Evolutionary conservation across 1,284 basidiomycete genomes (phyloP).

Genomic region (Stereum hirsutum): DNA sequence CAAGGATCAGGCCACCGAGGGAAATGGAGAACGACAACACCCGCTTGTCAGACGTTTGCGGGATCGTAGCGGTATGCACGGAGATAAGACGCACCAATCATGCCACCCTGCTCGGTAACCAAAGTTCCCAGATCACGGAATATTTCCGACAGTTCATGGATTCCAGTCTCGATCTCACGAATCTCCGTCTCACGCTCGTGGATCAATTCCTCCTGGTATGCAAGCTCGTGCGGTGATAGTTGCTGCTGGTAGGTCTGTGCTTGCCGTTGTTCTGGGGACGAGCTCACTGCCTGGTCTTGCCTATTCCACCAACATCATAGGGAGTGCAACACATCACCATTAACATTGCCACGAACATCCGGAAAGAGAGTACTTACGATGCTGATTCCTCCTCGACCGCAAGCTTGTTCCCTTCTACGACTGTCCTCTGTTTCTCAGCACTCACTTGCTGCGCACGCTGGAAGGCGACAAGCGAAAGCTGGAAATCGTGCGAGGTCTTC

Average conservation of each 20-base stretch:
- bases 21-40: constrained; percentile 24
- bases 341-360: background rate
- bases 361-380: constrained; percentile 18
- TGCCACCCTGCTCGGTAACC: constrained; percentile 89
- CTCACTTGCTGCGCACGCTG: constrained; percentile 87
- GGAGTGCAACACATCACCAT: background rate
- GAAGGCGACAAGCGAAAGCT: constrained; percentile 83
- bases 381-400: constrained; percentile 62
- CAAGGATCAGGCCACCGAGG: background rate
- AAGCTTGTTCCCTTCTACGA: constrained; percentile 74
- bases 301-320: constrained; percentile 7
- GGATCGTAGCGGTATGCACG: too few relatives aligned
- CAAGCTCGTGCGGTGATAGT: constrained; percentile 83
- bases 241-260: constrained; percentile 65
- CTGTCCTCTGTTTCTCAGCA: constrained; percentile 78
- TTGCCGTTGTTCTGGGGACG: constrained; percentile 42
- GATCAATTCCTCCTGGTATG: constrained; percentile 94
- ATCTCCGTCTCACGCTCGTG: constrained; percentile 95
- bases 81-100: constrained; percentile 77
- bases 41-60: background rate
- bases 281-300: constrained; percentile 12
- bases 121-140: constrained; percentile 95
- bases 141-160: constrained; percentile 95
- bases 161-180: constrained; percentile 93
- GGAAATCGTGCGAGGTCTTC: constrained; percentile 91